Evolutionary conservation across 495 filamentous ascomycete genomes (phyloP).

Genomic region (Tetracladium setigerum): DNA sequence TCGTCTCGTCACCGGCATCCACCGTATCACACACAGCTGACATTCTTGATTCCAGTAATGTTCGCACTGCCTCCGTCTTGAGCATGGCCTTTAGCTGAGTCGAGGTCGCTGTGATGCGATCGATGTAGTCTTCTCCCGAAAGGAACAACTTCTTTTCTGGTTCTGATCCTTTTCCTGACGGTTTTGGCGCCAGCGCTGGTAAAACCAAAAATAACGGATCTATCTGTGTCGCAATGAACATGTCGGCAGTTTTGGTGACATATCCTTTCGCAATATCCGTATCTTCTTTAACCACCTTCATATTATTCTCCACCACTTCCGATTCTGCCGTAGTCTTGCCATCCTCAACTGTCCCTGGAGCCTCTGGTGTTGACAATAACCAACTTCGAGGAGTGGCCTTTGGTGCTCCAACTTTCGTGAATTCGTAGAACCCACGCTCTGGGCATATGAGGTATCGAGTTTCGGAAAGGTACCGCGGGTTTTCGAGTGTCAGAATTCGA

Average conservation of each 20-base stretch:
- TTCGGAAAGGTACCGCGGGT: slow-evolving; percentile 60
- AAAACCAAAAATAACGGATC: slow-evolving; percentile 82
- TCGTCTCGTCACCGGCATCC: slow-evolving; percentile 70
- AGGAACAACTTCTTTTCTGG: slow-evolving; percentile 58
- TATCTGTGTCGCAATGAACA: slow-evolving; percentile 76
- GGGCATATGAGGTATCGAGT: slow-evolving; percentile 78
- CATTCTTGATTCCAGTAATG: slow-evolving; percentile 43
- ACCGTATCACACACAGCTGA: slow-evolving; percentile 67
- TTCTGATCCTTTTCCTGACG: slow-evolving; percentile 28
- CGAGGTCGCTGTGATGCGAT: slow-evolving; percentile 32
- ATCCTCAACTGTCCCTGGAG: not conserved
- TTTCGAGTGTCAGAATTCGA: slow-evolving; percentile 67
- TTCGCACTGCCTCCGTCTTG: slow-evolving; percentile 11
- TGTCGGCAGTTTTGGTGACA: slow-evolving; percentile 49
- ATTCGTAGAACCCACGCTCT: slow-evolving; percentile 73
- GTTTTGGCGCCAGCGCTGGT: slow-evolving; percentile 43
- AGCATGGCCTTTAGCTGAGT: slow-evolving; percentile 15
- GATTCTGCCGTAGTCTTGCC: not conserved
- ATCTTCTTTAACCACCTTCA: slow-evolving; percentile 16
- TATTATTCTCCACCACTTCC: slow-evolving; percentile 7
- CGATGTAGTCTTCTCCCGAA: slow-evolving; percentile 72
- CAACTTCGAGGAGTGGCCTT: slow-evolving; percentile 55
- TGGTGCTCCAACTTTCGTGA: slow-evolving; percentile 66
- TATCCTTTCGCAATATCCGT: slow-evolving; percentile 10
- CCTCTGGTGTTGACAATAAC: slow-evolving; percentile 41